Percentiles rank a stretch among this genome's conserved stretches.
These are phyloP conservation scores for Babesia sp. DNA, from an alignment of 169 alveolate genomes.

Conservation along the genomic window DNA sequence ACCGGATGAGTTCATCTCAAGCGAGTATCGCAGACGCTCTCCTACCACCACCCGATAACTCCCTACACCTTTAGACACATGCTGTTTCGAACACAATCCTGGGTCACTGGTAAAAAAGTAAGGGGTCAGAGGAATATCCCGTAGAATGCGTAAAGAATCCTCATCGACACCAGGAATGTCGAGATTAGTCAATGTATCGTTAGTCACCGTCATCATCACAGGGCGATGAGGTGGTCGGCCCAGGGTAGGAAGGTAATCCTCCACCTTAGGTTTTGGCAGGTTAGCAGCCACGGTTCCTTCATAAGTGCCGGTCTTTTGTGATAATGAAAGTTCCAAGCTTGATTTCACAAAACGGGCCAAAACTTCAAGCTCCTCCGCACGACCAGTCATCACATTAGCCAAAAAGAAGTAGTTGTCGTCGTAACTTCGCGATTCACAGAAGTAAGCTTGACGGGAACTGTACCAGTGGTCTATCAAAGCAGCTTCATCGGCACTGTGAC, in stretches of 20 bases:
- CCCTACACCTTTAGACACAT: neutral
- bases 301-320: neutral
- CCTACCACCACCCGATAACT: conserved; percentile 19
- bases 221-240: conserved; percentile 10
- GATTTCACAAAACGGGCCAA: conserved; percentile 30
- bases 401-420: conserved; percentile 65
- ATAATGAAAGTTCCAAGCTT: neutral
- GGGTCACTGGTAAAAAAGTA: conserved; percentile 13
- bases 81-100: neutral
- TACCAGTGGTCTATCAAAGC: conserved; percentile 23
- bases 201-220: conserved; percentile 48
- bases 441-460: conserved; percentile 8
- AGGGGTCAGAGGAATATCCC: conserved; percentile 35
- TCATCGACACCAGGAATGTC: conserved; percentile 40
- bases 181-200: conserved; percentile 48
- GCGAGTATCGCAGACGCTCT: conserved; percentile 18
- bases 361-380: conserved; percentile 41
- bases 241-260: neutral
- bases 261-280: conserved; percentile 4
- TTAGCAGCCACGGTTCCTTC: neutral
- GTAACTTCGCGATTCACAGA: conserved; percentile 30
- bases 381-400: conserved; percentile 52
- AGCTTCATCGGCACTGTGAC: neutral
- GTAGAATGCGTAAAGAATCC: conserved; percentile 24
- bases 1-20: neutral